A percentile compares a stretch with the other conserved stretches of the same genome.
phyloP scores from a whole-genome alignment of 2,329 filamentous ascomycete species.

The Xylaria sp. region DNA sequence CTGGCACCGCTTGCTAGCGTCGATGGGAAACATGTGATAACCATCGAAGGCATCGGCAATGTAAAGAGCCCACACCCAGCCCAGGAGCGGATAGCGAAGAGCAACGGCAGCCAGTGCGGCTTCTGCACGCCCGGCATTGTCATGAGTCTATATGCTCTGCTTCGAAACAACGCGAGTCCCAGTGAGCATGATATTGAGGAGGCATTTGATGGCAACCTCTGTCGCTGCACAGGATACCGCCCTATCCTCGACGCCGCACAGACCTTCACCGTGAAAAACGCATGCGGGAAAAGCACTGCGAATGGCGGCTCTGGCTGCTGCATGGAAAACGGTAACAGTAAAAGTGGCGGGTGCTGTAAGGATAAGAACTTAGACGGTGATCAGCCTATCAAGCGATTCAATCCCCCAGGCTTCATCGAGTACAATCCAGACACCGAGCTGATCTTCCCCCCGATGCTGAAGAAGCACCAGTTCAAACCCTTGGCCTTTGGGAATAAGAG shows the following conservation, averaged over 20 bases:
- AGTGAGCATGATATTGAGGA: slow-evolving; percentile 89
- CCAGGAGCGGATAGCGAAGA: slow-evolving; percentile 90
- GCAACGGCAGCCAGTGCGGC: slow-evolving; percentile 90
- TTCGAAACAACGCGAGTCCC: slow-evolving; percentile 84
- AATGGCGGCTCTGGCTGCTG: slow-evolving; percentile 72
- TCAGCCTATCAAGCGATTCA: slow-evolving; percentile 74
- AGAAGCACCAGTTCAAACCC: slow-evolving; percentile 83
- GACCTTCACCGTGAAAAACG: slow-evolving; percentile 75
- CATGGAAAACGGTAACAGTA: slow-evolving; percentile 70
- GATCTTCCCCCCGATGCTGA: slow-evolving; percentile 89
- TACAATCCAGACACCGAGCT: slow-evolving; percentile 94
- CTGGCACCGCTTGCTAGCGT: slow-evolving; percentile 91
- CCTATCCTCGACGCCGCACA: slow-evolving; percentile 95
- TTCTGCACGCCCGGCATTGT: slow-evolving; percentile 99
- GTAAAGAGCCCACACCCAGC: slow-evolving; percentile 86
- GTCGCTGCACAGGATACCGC: slow-evolving; percentile 93
- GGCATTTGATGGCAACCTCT: slow-evolving; percentile 96
- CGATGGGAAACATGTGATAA: slow-evolving; percentile 98
- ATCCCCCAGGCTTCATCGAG: slow-evolving; percentile 89
- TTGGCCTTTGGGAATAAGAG: slow-evolving; percentile 93
- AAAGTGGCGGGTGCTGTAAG: slow-evolving; percentile 76
- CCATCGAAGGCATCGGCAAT: slow-evolving; percentile 94
- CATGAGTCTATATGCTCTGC: slow-evolving; percentile 94
- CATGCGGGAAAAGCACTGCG: slow-evolving; percentile 61
- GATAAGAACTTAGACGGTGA: slow-evolving; percentile 62